Evolutionary conservation across 225 moss, liverwort and hornwort species (phyloP).

Genomic region (Polytrichum commune): DNA sequence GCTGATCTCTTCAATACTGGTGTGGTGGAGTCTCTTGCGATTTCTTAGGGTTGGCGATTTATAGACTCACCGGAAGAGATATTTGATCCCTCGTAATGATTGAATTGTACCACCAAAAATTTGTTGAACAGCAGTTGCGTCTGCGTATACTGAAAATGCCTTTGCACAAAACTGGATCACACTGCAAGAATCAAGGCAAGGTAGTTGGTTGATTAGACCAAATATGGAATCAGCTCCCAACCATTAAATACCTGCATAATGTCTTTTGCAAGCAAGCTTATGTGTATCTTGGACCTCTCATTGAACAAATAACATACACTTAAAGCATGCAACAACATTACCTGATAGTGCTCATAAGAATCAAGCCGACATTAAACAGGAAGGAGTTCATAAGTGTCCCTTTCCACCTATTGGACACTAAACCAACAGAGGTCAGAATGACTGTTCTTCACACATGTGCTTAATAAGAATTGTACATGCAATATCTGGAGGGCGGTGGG

Average conservation of each 20-base stretch:
- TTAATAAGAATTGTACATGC: too few relatives aligned
- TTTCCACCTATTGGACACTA: constrained; percentile 57
- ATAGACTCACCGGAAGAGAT: constrained; percentile 65
- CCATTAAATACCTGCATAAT: not conserved
- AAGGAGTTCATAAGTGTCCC: constrained; percentile 97
- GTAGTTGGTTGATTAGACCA: too few relatives aligned
- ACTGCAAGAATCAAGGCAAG: constrained; percentile 35
- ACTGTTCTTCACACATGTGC: too few relatives aligned
- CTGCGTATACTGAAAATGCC: constrained; percentile 83
- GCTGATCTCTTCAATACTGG: not conserved
- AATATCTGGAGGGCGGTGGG: too few relatives aligned
- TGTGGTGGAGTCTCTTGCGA: not conserved
- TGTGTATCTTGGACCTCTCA: not conserved
- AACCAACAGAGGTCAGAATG: too few relatives aligned
- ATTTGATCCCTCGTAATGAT: constrained; percentile 85
- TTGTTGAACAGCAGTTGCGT: constrained; percentile 95
- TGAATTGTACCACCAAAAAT: constrained; percentile 94
- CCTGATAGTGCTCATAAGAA: constrained; percentile 95
- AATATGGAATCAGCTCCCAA: not conserved
- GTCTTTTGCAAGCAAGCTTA: not conserved
- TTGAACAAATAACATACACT: not conserved
- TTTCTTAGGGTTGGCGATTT: not conserved
- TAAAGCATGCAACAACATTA: constrained; percentile 11
- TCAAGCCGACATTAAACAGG: constrained; percentile 89
- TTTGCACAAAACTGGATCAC: constrained; percentile 91